Percentiles rank a stretch among this genome's conserved stretches.
These are phyloP conservation scores for Sambucus nigra DNA, from an alignment of 129 eudicot species.

Conservation along the genomic window DNA sequence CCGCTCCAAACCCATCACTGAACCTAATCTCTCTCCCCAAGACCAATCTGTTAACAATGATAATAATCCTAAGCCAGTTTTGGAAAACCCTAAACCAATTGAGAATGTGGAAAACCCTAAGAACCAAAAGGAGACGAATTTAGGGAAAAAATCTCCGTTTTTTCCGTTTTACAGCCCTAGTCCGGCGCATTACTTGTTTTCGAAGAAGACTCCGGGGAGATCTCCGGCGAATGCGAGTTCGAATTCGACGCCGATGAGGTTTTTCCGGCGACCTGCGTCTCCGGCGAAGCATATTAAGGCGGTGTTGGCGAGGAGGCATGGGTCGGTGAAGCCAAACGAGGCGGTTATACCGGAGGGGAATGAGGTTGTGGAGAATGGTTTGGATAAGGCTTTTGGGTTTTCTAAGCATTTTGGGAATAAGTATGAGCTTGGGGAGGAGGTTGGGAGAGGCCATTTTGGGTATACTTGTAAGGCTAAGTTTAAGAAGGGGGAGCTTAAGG, in stretches of 20 bases:
- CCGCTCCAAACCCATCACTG: slow-evolving; percentile 48
- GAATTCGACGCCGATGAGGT: slow-evolving; percentile 61
- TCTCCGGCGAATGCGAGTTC: slow-evolving; percentile 60
- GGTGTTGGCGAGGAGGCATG: slow-evolving; percentile 58
- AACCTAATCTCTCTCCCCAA: slow-evolving; percentile 24
- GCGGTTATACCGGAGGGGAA: slow-evolving; percentile 54
- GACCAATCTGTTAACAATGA: slow-evolving; percentile 14
- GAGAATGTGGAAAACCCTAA: slow-evolving; percentile 10
- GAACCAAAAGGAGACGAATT: slow-evolving; percentile 17
- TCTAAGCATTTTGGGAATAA: slow-evolving; percentile 57
- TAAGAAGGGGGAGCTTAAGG: slow-evolving; percentile 82
- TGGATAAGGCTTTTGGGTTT: slow-evolving; percentile 85
- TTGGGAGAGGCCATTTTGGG: slow-evolving; percentile 97
- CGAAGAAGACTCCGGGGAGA: slow-evolving; percentile 66
- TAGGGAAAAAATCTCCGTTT: slow-evolving; percentile 66
- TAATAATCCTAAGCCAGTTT: not conserved
- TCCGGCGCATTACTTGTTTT: slow-evolving; percentile 72
- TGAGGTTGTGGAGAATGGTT: slow-evolving; percentile 19
- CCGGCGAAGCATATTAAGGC: slow-evolving; percentile 89
- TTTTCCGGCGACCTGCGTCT: slow-evolving; percentile 71
- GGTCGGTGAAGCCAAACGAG: slow-evolving; percentile 77
- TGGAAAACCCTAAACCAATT: not conserved
- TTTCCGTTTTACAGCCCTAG: slow-evolving; percentile 85
- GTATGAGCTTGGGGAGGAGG: slow-evolving; percentile 81
- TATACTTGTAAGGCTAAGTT: slow-evolving; percentile 67